phyloP scores from a whole-genome alignment of 1,139 yeast species.

The Geotrichum candidum region DNA sequence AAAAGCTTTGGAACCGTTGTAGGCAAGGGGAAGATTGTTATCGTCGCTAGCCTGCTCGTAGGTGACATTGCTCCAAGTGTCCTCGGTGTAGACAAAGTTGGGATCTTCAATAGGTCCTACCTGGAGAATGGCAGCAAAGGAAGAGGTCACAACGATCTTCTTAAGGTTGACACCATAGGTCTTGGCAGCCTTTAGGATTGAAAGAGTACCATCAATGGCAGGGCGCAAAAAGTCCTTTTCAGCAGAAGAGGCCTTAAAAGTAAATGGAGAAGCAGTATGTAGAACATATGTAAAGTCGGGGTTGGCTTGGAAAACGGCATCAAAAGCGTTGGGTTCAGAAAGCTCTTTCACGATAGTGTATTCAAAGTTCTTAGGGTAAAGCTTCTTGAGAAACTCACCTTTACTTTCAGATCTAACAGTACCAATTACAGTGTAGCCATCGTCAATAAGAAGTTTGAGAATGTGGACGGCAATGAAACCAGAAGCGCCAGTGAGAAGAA shows the following conservation, averaged over 20 bases:
- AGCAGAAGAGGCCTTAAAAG: slow-evolving; percentile 25
- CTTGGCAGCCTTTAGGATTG: not conserved
- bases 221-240: slow-evolving; percentile 7
- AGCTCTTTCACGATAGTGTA: slow-evolving; percentile 42
- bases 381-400: slow-evolving; percentile 41
- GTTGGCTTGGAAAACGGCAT: slow-evolving; percentile 35
- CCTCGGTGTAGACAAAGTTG: slow-evolving; percentile 30
- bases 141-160: slow-evolving; percentile 7
- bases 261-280: slow-evolving; percentile 44
- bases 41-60: slow-evolving; percentile 29
- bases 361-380: slow-evolving; percentile 27
- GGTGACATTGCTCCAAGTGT: slow-evolving; percentile 40
- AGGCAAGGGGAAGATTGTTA: slow-evolving; percentile 28
- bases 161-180: slow-evolving; percentile 18
- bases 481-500: slow-evolving; percentile 53
- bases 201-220: slow-evolving; percentile 8
- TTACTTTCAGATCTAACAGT: slow-evolving; percentile 50
- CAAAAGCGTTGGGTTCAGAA: slow-evolving; percentile 36
- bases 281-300: slow-evolving; percentile 38
- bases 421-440: slow-evolving; percentile 49
- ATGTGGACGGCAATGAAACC: slow-evolving; percentile 41
- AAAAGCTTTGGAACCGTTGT: slow-evolving; percentile 34
- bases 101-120: slow-evolving; percentile 36
- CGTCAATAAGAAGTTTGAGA: slow-evolving; percentile 32
- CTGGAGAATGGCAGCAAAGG: slow-evolving; percentile 18